Conservation (phyloP, 768 basidiomycete species). For the Termitomyces sp. region DNA sequence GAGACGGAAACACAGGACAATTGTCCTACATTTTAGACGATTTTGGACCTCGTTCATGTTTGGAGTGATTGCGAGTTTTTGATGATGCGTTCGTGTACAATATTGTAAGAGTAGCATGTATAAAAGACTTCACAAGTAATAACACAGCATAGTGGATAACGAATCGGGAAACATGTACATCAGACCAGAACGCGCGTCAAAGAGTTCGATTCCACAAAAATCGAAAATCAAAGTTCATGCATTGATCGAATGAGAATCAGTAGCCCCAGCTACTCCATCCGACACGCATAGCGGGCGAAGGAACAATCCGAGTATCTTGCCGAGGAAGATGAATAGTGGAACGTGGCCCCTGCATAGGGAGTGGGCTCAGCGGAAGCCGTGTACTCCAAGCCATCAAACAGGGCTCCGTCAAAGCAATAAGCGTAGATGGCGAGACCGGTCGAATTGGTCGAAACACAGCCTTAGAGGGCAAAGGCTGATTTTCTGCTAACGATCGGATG, state of each 20-base stretch:
- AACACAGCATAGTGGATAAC: neutral
- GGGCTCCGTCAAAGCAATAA: constrained; percentile 40
- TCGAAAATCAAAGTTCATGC: neutral
- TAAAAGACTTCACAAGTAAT: neutral
- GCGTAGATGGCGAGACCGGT: constrained; percentile 31
- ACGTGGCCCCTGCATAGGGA: neutral
- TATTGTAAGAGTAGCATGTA: neutral
- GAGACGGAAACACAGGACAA: neutral
- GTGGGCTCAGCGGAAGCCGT: neutral
- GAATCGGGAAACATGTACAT: neutral
- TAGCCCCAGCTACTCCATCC: constrained; percentile 10
- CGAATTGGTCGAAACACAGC: constrained; percentile 14
- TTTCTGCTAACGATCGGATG: neutral
- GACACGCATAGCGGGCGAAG: neutral
- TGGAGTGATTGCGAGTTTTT: no score
- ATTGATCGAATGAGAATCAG: neutral
- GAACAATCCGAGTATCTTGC: neutral
- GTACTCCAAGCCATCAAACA: constrained; percentile 36
- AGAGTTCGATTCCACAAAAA: neutral
- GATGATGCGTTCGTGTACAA: neutral
- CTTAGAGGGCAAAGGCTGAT: neutral
- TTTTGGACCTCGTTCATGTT: neutral
- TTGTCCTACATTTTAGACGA: neutral
- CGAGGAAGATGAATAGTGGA: neutral
- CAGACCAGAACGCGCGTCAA: neutral